These are phyloP conservation scores for Isatis lusitanica DNA, from an alignment of 441 rosid genomes.

Conservation along the genomic window DNA sequence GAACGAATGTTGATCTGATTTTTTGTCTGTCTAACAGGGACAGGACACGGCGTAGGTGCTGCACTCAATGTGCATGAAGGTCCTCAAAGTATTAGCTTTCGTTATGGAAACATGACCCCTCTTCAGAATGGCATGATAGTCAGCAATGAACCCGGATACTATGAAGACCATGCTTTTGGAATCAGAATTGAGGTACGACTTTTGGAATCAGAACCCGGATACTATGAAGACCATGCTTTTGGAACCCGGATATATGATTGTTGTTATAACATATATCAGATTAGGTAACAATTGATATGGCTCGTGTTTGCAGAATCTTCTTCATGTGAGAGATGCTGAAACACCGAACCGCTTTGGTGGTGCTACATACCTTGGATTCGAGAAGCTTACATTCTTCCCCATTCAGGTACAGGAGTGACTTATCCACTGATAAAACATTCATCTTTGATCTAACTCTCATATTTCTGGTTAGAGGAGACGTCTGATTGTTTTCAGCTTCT, in stretches of 20 bases:
- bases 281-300: neutral
- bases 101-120: slow-evolving; percentile 84
- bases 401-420: slow-evolving; percentile 60
- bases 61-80: slow-evolving; percentile 98
- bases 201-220: slow-evolving; percentile 99
- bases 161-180: slow-evolving; percentile 97
- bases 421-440: neutral
- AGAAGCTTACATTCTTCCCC: slow-evolving; percentile 84
- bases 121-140: slow-evolving; percentile 91
- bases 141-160: slow-evolving; percentile 97
- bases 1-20: slow-evolving; percentile 7
- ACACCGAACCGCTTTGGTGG: slow-evolving; percentile 91
- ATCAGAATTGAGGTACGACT: slow-evolving; percentile 86
- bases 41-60: slow-evolving; percentile 98
- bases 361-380: slow-evolving; percentile 73
- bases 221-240: slow-evolving; percentile 95
- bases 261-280: neutral
- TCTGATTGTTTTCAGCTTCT: neutral
- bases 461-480: neutral
- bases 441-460: neutral
- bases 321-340: slow-evolving; percentile 59
- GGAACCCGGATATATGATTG: slow-evolving; percentile 90
- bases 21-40: slow-evolving; percentile 54
- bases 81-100: slow-evolving; percentile 93
- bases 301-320: slow-evolving; percentile 68